Evolutionary conservation across 352 stramenopile species (phyloP).

Genomic region (Plasmopara viticola): DNA sequence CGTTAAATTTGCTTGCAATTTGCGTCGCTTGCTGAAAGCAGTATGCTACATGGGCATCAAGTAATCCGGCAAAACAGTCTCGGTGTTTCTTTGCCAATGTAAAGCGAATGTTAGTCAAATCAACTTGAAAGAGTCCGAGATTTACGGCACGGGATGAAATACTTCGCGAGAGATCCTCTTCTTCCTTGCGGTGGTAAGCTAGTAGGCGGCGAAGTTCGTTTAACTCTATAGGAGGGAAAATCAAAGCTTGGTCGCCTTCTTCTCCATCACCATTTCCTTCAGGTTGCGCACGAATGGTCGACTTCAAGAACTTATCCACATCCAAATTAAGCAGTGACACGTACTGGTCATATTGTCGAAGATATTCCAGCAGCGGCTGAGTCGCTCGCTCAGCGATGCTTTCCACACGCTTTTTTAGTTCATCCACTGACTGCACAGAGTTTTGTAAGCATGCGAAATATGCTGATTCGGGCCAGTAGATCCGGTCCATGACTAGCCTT

Average conservation of each 20-base stretch:
- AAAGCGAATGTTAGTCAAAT: constrained; percentile 75
- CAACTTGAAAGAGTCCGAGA: constrained; percentile 70
- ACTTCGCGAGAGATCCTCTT: constrained; percentile 58
- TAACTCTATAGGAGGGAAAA: constrained; percentile 60
- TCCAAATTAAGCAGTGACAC: constrained; percentile 89
- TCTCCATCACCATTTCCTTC: constrained; percentile 23
- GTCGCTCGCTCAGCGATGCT: constrained; percentile 38
- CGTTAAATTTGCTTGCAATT: constrained; percentile 78
- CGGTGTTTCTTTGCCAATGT: constrained; percentile 71
- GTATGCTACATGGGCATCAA: constrained; percentile 62
- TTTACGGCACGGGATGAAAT: constrained; percentile 65
- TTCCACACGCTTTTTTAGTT: constrained; percentile 46
- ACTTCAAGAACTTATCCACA: constrained; percentile 71
- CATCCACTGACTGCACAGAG: constrained; percentile 49
- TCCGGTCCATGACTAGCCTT: constrained; percentile 90
- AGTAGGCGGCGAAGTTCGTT: constrained; percentile 68
- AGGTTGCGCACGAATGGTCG: constrained; percentile 47
- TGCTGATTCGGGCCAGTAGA: constrained; percentile 93
- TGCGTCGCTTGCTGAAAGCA: constrained; percentile 62
- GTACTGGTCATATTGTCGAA: constrained; percentile 77
- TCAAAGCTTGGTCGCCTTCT: constrained; percentile 36
- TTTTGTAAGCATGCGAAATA: constrained; percentile 81
- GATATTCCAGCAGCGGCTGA: constrained; percentile 67
- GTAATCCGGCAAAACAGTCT: constrained; percentile 62
- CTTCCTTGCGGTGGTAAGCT: constrained; percentile 53